A percentile compares a stretch with the other conserved stretches of the same genome.
These are phyloP conservation scores for Bipolaris zeicola DNA, from an alignment of 2,329 filamentous ascomycete genomes.

Conservation along the genomic window DNA sequence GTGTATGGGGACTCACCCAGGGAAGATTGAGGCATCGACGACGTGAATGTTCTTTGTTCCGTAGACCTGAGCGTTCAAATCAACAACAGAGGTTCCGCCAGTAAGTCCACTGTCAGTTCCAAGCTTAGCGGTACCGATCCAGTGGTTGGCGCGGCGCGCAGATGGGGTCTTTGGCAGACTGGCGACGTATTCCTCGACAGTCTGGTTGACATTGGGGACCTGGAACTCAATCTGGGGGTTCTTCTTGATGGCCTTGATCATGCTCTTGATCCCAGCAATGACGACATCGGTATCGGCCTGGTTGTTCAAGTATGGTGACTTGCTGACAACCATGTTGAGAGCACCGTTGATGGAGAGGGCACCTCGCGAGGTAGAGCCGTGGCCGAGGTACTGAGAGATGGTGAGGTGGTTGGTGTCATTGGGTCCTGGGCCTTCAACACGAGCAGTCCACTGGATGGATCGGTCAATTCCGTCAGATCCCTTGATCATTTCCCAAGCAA, in stretches of 20 bases:
- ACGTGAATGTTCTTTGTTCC: slow-evolving; percentile 55
- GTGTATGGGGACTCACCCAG: slow-evolving; percentile 37
- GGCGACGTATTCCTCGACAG: slow-evolving; percentile 63
- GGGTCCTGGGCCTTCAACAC: slow-evolving; percentile 62
- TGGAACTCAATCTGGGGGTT: slow-evolving; percentile 63
- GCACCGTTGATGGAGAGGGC: slow-evolving; percentile 64
- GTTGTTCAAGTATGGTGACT: slow-evolving; percentile 64
- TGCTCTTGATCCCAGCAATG: slow-evolving; percentile 66
- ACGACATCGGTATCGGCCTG: slow-evolving; percentile 66
- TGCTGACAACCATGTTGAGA: slow-evolving; percentile 64
- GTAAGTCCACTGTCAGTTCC: slow-evolving; percentile 52
- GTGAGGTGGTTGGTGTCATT: slow-evolving; percentile 49
- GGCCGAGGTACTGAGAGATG: slow-evolving; percentile 64
- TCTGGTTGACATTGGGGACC: slow-evolving; percentile 57
- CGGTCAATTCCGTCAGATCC: slow-evolving; percentile 64
- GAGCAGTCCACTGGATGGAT: slow-evolving; percentile 69
- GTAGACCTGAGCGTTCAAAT: slow-evolving; percentile 57
- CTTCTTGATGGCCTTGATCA: slow-evolving; percentile 60
- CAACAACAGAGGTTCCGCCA: slow-evolving; percentile 54
- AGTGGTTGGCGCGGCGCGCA: slow-evolving; percentile 53
- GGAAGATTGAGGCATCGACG: slow-evolving; percentile 56
- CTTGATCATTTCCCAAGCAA: slow-evolving; percentile 65
- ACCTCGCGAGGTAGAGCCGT: slow-evolving; percentile 66
- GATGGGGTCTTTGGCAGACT: slow-evolving; percentile 48
- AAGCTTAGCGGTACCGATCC: slow-evolving; percentile 63